Evolutionary conservation across 2,329 filamentous ascomycete species (phyloP), one percentile per base, ranked within the genome.

Genomic region (Aspergillus uvarum): DNA sequence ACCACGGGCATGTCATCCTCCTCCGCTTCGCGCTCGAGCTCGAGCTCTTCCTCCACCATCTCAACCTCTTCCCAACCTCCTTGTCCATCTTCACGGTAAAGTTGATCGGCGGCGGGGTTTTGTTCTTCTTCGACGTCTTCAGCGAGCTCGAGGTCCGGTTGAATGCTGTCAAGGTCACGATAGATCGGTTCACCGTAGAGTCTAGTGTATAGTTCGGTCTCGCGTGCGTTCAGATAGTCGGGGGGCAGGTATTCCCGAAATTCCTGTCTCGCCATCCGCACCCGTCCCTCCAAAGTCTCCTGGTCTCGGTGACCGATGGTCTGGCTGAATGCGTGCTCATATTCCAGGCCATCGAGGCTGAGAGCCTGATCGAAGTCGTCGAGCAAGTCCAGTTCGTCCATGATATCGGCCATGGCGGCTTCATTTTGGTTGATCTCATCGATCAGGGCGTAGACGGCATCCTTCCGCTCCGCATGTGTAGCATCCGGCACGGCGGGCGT

Each of bases 121-220:
- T 76, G 70, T 14, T 67, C 71, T 16, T 70, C 71, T 21, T 67
- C 71, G 19, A 70, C 67, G 11, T 72, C 65, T 2, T 68, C 53
- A 6, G 72, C 68, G 44, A 74, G 62, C 4, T 68, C 53, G 7
- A 44, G 22, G 5, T 64, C 66, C 47, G 65, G 70, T 53, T 74
- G 58, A 11, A 53, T 59, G 8, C 71, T 54, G 1, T 90, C 72
- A 2, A 92, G 91, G 35, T 87, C 81, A 1, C 93, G 94, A 73
- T 95, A 97, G 1, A 90, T 72, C 2, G 92, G 91, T 35, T 87
- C 81, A 1, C 93, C 94, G 73, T 95, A 97, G 16, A 96, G 78
- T 64, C 92, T 83, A 70, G 89, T 87, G 74, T 96, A 96, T 0
- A 96, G 78, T 51, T 79, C 80, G 68, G 89, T 87, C 73, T 96